phyloP scores from a whole-genome alignment of 192 early-diverging fungal species.

The Rhizoclosmatium globosum region DNA sequence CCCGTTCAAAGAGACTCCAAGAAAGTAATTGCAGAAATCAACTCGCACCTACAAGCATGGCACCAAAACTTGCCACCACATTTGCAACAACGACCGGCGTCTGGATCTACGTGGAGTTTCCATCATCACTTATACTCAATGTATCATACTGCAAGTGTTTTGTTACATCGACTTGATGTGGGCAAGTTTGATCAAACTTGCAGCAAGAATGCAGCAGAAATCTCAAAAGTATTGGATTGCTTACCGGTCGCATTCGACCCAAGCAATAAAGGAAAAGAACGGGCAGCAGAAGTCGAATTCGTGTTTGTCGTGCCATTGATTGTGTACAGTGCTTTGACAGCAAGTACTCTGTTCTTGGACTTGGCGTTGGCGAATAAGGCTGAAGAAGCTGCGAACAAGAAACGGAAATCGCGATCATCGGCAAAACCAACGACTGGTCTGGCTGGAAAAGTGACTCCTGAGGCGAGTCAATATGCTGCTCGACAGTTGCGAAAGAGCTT shows the following conservation, averaged over 20 bases:
- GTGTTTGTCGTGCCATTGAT: constrained; percentile 58
- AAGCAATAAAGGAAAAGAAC: constrained; percentile 15
- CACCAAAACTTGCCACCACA: constrained; percentile 38
- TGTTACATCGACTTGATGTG: constrained; percentile 49
- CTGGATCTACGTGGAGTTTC: constrained; percentile 45
- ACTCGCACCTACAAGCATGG: constrained; percentile 44
- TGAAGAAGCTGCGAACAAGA: constrained; percentile 23
- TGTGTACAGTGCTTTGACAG: constrained; percentile 53
- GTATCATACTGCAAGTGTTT: constrained; percentile 54
- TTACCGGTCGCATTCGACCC: constrained; percentile 19
- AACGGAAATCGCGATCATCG: constrained; percentile 22
- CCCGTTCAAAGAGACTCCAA: constrained; percentile 4
- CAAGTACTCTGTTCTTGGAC: constrained; percentile 55
- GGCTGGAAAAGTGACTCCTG: constrained; percentile 13
- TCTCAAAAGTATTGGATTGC: constrained; percentile 43
- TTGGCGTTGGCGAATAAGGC: constrained; percentile 38
- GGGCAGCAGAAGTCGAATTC: constrained; percentile 7
- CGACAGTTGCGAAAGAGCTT: constrained; percentile 47
- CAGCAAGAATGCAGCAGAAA: constrained; percentile 39
- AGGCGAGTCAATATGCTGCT: constrained; percentile 13
- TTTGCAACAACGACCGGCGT: constrained; percentile 30
- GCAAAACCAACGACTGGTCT: not conserved
- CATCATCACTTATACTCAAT: constrained; percentile 55
- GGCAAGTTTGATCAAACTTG: constrained; percentile 44
- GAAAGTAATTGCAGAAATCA: constrained; percentile 43